phyloP scores from a whole-genome alignment of 495 filamentous ascomycete genomes.

The Zalerion maritima region DNA sequence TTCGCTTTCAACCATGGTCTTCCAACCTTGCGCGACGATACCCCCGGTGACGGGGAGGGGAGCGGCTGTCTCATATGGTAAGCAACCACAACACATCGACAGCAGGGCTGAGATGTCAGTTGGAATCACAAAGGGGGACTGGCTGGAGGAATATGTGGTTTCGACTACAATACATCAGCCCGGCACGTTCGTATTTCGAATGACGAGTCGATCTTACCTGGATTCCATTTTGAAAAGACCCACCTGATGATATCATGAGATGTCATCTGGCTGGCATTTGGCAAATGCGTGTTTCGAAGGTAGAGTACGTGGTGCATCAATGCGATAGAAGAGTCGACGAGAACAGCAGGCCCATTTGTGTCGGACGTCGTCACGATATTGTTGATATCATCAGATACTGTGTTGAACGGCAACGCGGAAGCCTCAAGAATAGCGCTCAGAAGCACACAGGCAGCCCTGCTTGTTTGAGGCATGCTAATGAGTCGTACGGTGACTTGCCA shows the following conservation, averaged over 20 bases:
- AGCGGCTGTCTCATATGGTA: no score
- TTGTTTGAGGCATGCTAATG: constrained; percentile 53
- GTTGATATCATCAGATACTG: constrained; percentile 46
- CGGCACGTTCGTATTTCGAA: no score
- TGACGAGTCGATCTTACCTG: constrained; percentile 34
- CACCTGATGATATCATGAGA: constrained; percentile 61
- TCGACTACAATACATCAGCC: no score
- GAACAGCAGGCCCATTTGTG: constrained; percentile 60
- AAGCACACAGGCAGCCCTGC: constrained; percentile 67
- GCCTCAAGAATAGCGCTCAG: constrained; percentile 50
- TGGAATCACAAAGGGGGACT: constrained; percentile 25
- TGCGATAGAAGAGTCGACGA: constrained; percentile 66
- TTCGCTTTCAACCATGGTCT: no score
- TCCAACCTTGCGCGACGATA: no score
- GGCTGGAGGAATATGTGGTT: constrained; percentile 21
- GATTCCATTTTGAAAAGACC: constrained; percentile 66
- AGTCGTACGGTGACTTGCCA: constrained; percentile 63
- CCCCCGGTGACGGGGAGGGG: no score
- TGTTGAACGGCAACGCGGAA: constrained; percentile 46
- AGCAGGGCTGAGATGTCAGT: constrained; percentile 31
- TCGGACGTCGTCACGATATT: constrained; percentile 60
- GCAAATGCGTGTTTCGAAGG: constrained; percentile 44
- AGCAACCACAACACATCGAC: constrained; percentile 28
- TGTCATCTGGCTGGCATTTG: constrained; percentile 46
- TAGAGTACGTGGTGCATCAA: constrained; percentile 54